These are phyloP conservation scores for Xylariales sp. DNA, from an alignment of 2,329 filamentous ascomycete species.

Conservation along the genomic window DNA sequence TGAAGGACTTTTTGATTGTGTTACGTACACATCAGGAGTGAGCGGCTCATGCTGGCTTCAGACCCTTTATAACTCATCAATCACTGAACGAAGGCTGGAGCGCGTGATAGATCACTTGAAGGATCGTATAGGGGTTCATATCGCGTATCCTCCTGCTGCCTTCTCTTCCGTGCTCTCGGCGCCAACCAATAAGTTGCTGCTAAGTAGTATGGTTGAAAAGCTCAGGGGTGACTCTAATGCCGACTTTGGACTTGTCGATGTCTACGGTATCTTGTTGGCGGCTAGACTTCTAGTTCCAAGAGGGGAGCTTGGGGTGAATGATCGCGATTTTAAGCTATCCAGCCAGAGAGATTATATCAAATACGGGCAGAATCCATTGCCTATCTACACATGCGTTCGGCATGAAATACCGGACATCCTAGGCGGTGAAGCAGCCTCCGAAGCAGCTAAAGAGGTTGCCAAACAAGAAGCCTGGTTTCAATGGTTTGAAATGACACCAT, in stretches of 20 bases:
- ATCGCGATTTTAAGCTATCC: conserved; percentile 83
- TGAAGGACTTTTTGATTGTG: conserved; percentile 86
- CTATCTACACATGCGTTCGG: conserved; percentile 92
- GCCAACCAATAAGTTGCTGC: conserved; percentile 87
- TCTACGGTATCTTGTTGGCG: conserved; percentile 83
- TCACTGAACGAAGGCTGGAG: conserved; percentile 63
- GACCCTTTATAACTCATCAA: conserved; percentile 76
- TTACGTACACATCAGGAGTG: conserved; percentile 92
- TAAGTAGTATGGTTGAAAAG: conserved; percentile 88
- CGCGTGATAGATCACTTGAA: conserved; percentile 82
- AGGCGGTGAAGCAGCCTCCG: conserved; percentile 34
- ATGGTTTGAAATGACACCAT: conserved; percentile 95
- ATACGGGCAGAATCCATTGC: conserved; percentile 76
- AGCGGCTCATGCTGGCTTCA: conserved; percentile 97
- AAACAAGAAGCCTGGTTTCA: conserved; percentile 85
- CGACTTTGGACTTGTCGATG: conserved; percentile 85
- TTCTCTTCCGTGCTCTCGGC: conserved; percentile 78
- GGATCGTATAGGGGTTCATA: conserved; percentile 77
- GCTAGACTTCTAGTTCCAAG: conserved; percentile 82
- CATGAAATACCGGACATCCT: conserved; percentile 82
- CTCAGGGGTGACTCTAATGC: conserved; percentile 76
- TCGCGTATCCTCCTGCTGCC: conserved; percentile 85
- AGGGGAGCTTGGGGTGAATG: conserved; percentile 73
- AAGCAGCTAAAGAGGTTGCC: conserved; percentile 47
- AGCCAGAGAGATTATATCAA: conserved; percentile 75